Base-by-base conservation (phyloP, 495 filamentous ascomycete species). In the Penicillium alfredii region DNA sequence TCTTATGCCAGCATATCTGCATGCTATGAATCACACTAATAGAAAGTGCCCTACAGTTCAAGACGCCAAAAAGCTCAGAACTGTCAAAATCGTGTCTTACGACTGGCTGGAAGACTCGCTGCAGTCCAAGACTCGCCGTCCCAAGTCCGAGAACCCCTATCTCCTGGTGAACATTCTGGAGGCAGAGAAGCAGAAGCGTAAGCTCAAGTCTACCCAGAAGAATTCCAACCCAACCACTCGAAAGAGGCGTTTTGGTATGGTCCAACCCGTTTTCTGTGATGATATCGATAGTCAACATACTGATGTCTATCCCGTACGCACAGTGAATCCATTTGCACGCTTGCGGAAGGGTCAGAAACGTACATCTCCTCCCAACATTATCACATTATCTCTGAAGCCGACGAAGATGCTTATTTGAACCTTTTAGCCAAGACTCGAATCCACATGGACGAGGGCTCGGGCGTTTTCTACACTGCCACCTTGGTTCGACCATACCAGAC, bases 101-200 rank as follows among this genome's bases (percentile, higher is more conserved):
- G 78, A 82, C 48, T 85, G 79, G 80, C 55, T 84, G 2, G 69
- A 74, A 40, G 76, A 81, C 12, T 69, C 62, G 0, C 43, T 80
- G 1, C 43, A 63, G 12, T 40, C 45, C 2, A 53, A 51, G 19
- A 30, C 31, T 1, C 31, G 25, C 9, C 56, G 39, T 1, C 66
- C 63, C 0, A 59, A 56, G 44, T 48, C 52, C 0, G 77, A 73
- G 40, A 40, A 26, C 1, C 42, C 52, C 0, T 85, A 79, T 46
- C 56, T 71, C 2, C 57, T 66, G 33, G 47, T 66, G 44, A 61
- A 55, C 12, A 54, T 63, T 8, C 8, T 66, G 10, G 56, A 56
- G 14, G 54, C 56, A 12, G 35, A 43, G 23, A 45, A 47, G 20
- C 49, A 44, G 25, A 45, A 26, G 19, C 28, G 2, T 1, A 55